phyloP scores from a whole-genome alignment of 2,329 filamentous ascomycete species.

The Claviceps sp. region DNA sequence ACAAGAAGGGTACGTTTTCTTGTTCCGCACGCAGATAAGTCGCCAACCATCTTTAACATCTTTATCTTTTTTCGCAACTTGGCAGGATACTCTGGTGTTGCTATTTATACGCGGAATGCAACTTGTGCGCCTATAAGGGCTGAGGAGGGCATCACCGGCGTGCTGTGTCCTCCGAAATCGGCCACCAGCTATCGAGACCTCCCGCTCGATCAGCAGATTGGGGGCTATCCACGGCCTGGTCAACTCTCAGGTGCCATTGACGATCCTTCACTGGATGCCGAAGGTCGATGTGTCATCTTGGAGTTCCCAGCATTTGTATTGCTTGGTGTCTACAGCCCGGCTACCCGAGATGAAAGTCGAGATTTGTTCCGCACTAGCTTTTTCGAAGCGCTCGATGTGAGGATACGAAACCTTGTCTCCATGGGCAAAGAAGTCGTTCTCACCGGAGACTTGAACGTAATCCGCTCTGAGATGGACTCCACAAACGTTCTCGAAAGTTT shows the following conservation, averaged over 20 bases:
- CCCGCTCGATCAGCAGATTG: slow-evolving; percentile 62
- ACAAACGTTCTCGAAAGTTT: slow-evolving; percentile 61
- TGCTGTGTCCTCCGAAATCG: slow-evolving; percentile 61
- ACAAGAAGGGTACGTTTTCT: slow-evolving; percentile 67
- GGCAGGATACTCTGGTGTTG: slow-evolving; percentile 85
- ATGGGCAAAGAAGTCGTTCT: slow-evolving; percentile 77
- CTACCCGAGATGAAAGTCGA: slow-evolving; percentile 71
- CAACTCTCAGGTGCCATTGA: slow-evolving; percentile 57
- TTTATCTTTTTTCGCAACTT: neutral
- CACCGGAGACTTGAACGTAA: slow-evolving; percentile 80
- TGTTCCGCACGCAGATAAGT: neutral
- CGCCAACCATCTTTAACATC: neutral
- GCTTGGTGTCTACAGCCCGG: slow-evolving; percentile 84
- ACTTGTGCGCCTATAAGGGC: slow-evolving; percentile 76
- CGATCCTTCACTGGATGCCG: slow-evolving; percentile 64
- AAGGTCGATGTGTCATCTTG: slow-evolving; percentile 80
- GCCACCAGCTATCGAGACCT: slow-evolving; percentile 61
- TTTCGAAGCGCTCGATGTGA: slow-evolving; percentile 63
- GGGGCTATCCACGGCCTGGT: slow-evolving; percentile 64
- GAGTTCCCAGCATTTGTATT: slow-evolving; percentile 94
- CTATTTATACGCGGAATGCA: slow-evolving; percentile 82
- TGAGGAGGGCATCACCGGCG: slow-evolving; percentile 85
- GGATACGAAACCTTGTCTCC: slow-evolving; percentile 69
- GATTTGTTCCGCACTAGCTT: slow-evolving; percentile 75
- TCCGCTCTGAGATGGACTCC: slow-evolving; percentile 55